Evolutionary conservation across 2,329 filamentous ascomycete species (phyloP), one percentile per base, ranked within the genome.

Genomic region (Aspergillus sp.): DNA sequence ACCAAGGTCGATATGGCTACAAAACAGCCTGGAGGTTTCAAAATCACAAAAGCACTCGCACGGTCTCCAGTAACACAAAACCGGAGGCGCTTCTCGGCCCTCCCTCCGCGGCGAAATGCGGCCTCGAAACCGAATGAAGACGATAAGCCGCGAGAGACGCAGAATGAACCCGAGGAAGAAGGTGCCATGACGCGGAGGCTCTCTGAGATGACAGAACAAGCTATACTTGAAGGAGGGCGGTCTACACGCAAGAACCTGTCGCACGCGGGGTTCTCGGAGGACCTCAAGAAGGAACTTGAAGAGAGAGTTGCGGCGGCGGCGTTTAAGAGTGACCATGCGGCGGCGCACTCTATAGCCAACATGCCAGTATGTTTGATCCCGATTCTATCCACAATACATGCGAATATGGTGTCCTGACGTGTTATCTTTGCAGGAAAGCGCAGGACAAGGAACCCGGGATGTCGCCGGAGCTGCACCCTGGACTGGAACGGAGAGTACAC

Each of bases 401-500:
- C 27, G 27, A 11, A 57, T 46, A 56, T n/a, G 21, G 33, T 39
- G 24, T 27, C 9, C 45, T 59, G 24, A 49, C 45, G 12, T 6
- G 15, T 37, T 24, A 21, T 24, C 5, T 17, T 24, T 37, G 39
- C 55, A 79, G 77, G 70, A 82, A 4, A 82, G 84, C n/a, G 86
- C 89, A 12, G 87, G 89, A 15, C 81, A 82, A 64, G 88, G 87
- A 12, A 89, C 88, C 2, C 82, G 86, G 59, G 84, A 88, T 50
- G 83, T 87, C 37, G 91, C 91, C 1, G 80, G 82, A 0, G 85
- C 87, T 6, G 77, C 82, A 57, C 82, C 89, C 1, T 99, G 95
- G 95, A 86, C 84, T 0, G 95, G 93, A 2, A 80, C 83, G 12
- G 95, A 98, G 75, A 80, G 79, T 5, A 77, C 88, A 1, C 84